These are phyloP conservation scores for Laguncularia racemosa DNA, from an alignment of 345 rosid genomes.

Conservation along the genomic window DNA sequence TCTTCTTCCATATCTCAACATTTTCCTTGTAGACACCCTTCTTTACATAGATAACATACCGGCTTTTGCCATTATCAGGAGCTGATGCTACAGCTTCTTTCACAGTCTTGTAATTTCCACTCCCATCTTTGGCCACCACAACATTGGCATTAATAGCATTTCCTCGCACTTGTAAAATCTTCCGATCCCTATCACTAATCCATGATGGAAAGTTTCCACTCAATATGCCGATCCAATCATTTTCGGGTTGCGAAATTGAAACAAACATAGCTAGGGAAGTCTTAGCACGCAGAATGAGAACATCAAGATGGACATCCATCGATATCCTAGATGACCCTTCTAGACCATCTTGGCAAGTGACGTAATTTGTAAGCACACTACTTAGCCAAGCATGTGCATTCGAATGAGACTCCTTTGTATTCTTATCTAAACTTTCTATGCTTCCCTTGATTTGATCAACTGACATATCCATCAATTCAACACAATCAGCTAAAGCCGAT, in stretches of 20 bases:
- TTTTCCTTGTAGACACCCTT: constrained; percentile 66
- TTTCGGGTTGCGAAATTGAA: constrained; percentile 17
- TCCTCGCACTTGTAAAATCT: constrained; percentile 23
- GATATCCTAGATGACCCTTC: constrained; percentile 14
- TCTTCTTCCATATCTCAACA: constrained; percentile 59
- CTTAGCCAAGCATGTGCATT: constrained; percentile 78
- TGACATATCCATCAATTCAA: constrained; percentile 54
- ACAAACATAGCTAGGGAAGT: constrained; percentile 51
- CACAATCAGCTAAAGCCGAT: constrained; percentile 38
- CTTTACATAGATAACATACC: constrained; percentile 67
- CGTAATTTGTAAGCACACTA: constrained; percentile 64
- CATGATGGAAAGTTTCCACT: constrained; percentile 41
- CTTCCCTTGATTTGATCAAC: constrained; percentile 39
- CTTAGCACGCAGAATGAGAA: constrained; percentile 49
- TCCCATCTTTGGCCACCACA: constrained; percentile 70
- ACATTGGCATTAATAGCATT: constrained; percentile 45
- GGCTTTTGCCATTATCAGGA: constrained; percentile 39
- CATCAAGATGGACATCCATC: constrained; percentile 31
- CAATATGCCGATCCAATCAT: not conserved
- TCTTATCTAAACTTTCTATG: constrained; percentile 26
- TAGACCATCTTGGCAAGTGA: constrained; percentile 67
- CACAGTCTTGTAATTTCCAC: constrained; percentile 69
- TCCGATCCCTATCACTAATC: constrained; percentile 48
- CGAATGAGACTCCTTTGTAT: constrained; percentile 19
- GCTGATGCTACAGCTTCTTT: constrained; percentile 57